Base-by-base conservation (phyloP, 352 stramenopile species). In the Phytophthora pisi region DNA sequence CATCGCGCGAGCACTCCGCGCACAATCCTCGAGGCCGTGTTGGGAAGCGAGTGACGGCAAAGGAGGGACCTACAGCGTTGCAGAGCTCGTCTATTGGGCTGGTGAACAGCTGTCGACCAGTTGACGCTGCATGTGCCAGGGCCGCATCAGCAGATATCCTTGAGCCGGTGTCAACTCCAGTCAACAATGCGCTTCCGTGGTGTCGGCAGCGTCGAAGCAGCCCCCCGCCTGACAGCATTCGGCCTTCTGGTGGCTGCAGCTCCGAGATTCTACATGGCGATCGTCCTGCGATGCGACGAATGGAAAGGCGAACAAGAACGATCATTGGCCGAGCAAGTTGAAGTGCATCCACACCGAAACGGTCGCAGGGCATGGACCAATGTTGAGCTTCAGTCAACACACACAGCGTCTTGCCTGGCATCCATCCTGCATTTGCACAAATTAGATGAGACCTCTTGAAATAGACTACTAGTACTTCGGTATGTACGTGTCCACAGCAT, bases 121-220 rank as follows among this genome's bases (percentile, higher is more conserved):
- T 69, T 68, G 66, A 69, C 30, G 9, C 57, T 54, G 50, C 51
- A 61, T 52, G 45, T 64, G 45, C 54, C 43, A 64, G 38, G 51
- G n/a, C 26, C 23, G 50, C 60, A 15, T 30, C 11, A 11, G 54
- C 26, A n/a, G 28, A 53, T 51, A 61, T 68, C 38, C 38, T 70
- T 66, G 64, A 70, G 26, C 31, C 3, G 11, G 23, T 57, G 61
- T 68, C 61, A 62, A 46, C 36, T 38, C 20, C n/a, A 42, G 4
- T 42, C 36, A 42, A 42, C 36, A 42, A 24, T n/a, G 3, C 26
- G 42, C n/a, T 5, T 36, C 9, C 28, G n/a, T 59, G 4, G 16
- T 18, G 15, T 28, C 9, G 53, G 23, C 31, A 31, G 36, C 23
- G 23, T 38, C 23, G 51, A 43, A 45, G 38, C 38, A 45, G 38